These are phyloP conservation scores for Styphnolobium japonicum DNA, from an alignment of 306 rosid genomes.

Conservation along the genomic window DNA sequence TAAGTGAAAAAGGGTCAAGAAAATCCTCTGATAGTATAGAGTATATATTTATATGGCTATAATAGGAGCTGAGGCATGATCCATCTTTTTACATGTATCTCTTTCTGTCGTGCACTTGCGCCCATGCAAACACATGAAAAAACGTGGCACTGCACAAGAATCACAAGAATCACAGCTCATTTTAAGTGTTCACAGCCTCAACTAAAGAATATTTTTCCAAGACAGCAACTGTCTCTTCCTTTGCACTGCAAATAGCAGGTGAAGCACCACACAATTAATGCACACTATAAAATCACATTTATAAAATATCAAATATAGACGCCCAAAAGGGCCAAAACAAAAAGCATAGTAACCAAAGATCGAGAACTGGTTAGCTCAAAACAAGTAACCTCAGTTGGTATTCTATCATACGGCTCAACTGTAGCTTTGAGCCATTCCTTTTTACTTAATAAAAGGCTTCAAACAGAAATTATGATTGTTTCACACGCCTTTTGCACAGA, in stretches of 20 bases:
- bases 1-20: too few relatives aligned
- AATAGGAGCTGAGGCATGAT: too few relatives aligned
- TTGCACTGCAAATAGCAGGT: not conserved
- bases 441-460: not conserved
- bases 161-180: too few relatives aligned
- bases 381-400: not conserved
- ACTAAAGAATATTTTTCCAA: not conserved
- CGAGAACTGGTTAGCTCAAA: conserved; percentile 21
- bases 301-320: not conserved
- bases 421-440: not conserved
- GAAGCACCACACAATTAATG: conserved; percentile 17
- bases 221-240: not conserved
- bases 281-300: not conserved
- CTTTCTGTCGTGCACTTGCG: too few relatives aligned
- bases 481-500: not conserved
- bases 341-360: not conserved
- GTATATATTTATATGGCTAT: too few relatives aligned
- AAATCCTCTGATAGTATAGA: too few relatives aligned
- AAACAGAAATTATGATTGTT: not conserved
- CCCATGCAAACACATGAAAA: too few relatives aligned
- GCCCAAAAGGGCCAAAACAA: not conserved
- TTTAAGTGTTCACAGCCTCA: not conserved
- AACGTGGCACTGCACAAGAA: too few relatives aligned
- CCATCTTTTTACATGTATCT: too few relatives aligned
- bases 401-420: not conserved